These are phyloP conservation scores for Aspergillus sclerotialis DNA, from an alignment of 2,329 filamentous ascomycete genomes.

Conservation along the genomic window DNA sequence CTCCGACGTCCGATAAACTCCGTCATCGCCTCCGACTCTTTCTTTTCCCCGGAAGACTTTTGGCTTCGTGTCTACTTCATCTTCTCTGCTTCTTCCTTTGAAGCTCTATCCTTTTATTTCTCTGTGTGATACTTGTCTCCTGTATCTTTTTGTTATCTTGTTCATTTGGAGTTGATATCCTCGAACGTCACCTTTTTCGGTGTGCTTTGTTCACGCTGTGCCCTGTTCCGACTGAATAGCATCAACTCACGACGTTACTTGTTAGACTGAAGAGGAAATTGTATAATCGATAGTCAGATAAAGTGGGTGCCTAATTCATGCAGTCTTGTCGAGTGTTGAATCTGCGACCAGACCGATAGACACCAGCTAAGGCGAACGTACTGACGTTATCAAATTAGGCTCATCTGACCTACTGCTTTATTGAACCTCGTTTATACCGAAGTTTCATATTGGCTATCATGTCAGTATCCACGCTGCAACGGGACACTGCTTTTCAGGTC, in stretches of 20 bases:
- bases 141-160: not conserved
- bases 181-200: too few relatives aligned
- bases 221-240: too few relatives aligned
- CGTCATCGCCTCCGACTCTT: conserved; percentile 19
- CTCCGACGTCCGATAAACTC: conserved; percentile 28
- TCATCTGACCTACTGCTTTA: conserved; percentile 3
- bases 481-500: conserved; percentile 40
- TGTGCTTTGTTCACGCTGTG: conserved; percentile 3
- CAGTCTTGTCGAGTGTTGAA: not conserved
- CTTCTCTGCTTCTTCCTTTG: conserved; percentile 3
- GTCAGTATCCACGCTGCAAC: conserved; percentile 37
- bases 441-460: too few relatives aligned
- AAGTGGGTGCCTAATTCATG: conserved; percentile 5
- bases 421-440: not conserved
- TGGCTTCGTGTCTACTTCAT: conserved; percentile 3
- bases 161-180: not conserved
- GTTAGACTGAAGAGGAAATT: too few relatives aligned
- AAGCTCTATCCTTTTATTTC: conserved; percentile 1
- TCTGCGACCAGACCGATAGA: conserved; percentile 1
- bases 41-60: not conserved
- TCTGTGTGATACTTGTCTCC: not conserved
- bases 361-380: not conserved
- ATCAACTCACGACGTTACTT: too few relatives aligned
- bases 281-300: not conserved
- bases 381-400: not conserved